Evolutionary conservation across 2,329 filamentous ascomycete species (phyloP), one percentile per base, ranked within the genome.

Genomic region (Colletotrichum karsti): DNA sequence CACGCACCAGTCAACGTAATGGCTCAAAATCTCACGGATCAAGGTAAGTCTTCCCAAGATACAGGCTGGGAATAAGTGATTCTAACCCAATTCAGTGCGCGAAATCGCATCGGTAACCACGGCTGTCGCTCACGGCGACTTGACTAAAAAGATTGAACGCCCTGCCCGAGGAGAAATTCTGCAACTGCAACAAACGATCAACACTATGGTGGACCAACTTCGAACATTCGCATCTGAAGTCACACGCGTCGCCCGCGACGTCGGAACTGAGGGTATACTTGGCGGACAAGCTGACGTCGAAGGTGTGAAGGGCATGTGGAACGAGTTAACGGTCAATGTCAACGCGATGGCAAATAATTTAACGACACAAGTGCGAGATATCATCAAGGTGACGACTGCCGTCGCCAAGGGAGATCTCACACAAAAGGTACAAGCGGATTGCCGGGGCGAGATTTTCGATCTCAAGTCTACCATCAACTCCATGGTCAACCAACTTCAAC

Each of bases 381-480:
- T 98, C 80, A 97, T 97, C 74, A 91, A 91, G 80, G 90, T 92
- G 70, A 92, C 90, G 33, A 92, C 90, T 33, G 90, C 90, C 69
- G 90, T 92, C 72, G 90, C 90, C 74, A 91, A 90, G 81, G 95
- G 95, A 81, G 96, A 99, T 79, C 86, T 99, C 74, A 98, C 95
- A 56, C 95, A 97, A 80, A 98, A 98, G 80, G 95, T 99, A 41
- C 94, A 97, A 79, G 95, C 95, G 69, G 94, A 93, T 76, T 95
- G 93, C 81, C 92, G 91, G 83, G 97, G 92, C 80, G 96, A 95
- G 86, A 98, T 95, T 75, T 92, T 91, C 77, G 94, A 93, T 83
- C 92, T 99, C 76, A 99, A 99, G 82, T 95, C 94, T 68, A 98
- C 96, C 51, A 99, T 98, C 85, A 99, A 99, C 82, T 96, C 93